Evolutionary conservation across 352 stramenopile genomes (phyloP).

Genomic region (Pythium brassicae): DNA sequence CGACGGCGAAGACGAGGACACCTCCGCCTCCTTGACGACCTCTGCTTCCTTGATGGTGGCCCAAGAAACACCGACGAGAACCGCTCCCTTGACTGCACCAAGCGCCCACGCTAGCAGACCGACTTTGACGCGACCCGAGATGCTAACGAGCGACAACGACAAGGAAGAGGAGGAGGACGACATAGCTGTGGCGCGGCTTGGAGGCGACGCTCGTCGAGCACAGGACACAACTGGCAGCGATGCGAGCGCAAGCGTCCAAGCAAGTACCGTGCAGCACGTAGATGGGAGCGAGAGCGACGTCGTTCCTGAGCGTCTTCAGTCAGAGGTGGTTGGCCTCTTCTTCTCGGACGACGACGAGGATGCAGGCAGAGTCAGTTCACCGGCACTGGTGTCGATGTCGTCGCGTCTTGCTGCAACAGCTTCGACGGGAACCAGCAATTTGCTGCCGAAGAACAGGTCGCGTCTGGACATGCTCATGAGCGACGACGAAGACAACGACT

Average conservation of each 20-base stretch:
- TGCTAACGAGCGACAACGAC: constrained; percentile 24
- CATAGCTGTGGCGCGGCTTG: not conserved
- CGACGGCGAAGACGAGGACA: constrained; percentile 43
- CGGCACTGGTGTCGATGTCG: not conserved
- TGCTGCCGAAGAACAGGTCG: too few species aligned
- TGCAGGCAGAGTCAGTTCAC: not conserved
- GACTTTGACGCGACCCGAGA: constrained; percentile 5
- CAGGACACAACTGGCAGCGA: not conserved
- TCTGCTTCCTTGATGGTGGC: too few species aligned
- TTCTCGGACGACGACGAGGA: not conserved
- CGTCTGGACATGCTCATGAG: constrained; percentile 4
- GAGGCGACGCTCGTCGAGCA: not conserved
- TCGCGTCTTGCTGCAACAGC: not conserved
- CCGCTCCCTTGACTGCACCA: not conserved
- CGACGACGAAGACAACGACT: constrained; percentile 8
- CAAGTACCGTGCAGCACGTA: not conserved
- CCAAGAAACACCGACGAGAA: not conserved
- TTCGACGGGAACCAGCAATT: not conserved
- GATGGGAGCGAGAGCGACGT: not conserved
- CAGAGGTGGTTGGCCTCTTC: not conserved
- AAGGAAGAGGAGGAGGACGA: constrained; percentile 9
- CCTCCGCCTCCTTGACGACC: constrained; percentile 11
- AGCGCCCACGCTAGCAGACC: not conserved
- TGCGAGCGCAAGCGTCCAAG: not conserved
- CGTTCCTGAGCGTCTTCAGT: not conserved